Base-by-base conservation (phyloP, 2,329 filamentous ascomycete species). In the Ceratocystis lukuohia region DNA sequence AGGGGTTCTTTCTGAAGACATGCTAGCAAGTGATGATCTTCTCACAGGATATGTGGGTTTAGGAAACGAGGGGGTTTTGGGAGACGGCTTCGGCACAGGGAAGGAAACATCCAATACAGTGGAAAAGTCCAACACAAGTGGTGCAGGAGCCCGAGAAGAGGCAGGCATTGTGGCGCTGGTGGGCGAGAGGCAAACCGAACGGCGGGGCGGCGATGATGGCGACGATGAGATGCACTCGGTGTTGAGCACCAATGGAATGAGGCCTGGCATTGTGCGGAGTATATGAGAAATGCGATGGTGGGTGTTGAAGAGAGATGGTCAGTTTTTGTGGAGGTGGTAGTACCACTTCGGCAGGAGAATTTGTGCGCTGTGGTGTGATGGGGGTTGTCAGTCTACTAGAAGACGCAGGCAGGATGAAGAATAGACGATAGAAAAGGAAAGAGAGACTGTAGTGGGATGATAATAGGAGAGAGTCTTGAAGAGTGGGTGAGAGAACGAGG, bases 191-290 rank as follows among this genome's bases (percentile, higher is more conserved):
- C 45, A 41, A 53, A 64, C 22, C 37, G 66, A 67, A 15, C 50
- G 30, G 68, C 68, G 37, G 37, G 66, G 46, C 10, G 70, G 68
- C n/a, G 69, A 68, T 46, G 69, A 68, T 17, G 62, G 65, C 12
- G 69, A 68, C 8, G 64, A 66, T 10, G 69, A 66, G 6, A 68
- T 20, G 17, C 30, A 46, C 46, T 66, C 68, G 25, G 70, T 65
- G 57, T 71, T 70, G 41, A 75, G 72, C 63, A 73, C 69, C 41
- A 75, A 70, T 41, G 74, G 74, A 66, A 75, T 74, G 37, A 74
- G 69, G 22, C 73, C 72, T 30, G 70, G 65, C 74, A 75, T 75
- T 46, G 62, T 68, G 68, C 22, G 28, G 67, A 53, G 22, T 20
- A 53, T 28, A 20, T 30, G 17, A 59, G 17, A 20, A n/a, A 28